Base-by-base conservation (phyloP, 2,329 filamentous ascomycete species). In the Microdochium bolleyi region DNA sequence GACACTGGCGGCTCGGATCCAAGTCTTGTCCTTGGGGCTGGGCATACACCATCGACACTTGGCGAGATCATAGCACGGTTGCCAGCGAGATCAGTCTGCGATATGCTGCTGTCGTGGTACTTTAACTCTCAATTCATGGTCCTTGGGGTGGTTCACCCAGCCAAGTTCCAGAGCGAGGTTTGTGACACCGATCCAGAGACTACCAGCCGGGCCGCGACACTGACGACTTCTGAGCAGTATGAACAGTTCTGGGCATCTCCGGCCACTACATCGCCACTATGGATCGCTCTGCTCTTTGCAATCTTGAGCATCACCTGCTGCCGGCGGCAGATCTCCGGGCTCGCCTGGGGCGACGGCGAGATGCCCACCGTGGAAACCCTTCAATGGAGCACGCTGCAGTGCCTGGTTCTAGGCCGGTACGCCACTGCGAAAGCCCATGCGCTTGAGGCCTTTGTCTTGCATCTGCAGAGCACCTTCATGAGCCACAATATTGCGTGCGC, bases 271-370 rank as follows among this genome's bases (percentile, higher is more conserved):
- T 62, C 69, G 0, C 57, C 59, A 1, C 67, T 73, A 54, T 73
- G 70, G 70, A 58, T 70, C 1, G 68, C 65, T 3, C 61, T 73
- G 0, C 58, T 73, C 2, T 73, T 67, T 55, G 61, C 63, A 3
- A 66, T 73, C 2, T 51, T 72, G 21, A 65, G 64, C 54, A 53
- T 70, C 4, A 63, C 66, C 4, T 58, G 60, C 13, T 37, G 53
- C 49, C 51, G 52, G 50, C 53, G 55, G 21, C 46, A n/a, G 21
- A 30, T 49, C 48, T 14, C 24, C 14, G 48, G 48, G n/a, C 14
- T 25, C 3, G 24, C 24, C 48, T 8, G 24, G 8, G 27, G 9
- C 8, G 9, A 30, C 50, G 24, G n/a, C 50, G 30, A 52, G 37
- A 51, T 56, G 19, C 56, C 58, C 25, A 51, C 56, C 10, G 49